Evolutionary conservation across 495 filamentous ascomycete genomes (phyloP).

Genomic region (Rhypophila decipiens): DNA sequence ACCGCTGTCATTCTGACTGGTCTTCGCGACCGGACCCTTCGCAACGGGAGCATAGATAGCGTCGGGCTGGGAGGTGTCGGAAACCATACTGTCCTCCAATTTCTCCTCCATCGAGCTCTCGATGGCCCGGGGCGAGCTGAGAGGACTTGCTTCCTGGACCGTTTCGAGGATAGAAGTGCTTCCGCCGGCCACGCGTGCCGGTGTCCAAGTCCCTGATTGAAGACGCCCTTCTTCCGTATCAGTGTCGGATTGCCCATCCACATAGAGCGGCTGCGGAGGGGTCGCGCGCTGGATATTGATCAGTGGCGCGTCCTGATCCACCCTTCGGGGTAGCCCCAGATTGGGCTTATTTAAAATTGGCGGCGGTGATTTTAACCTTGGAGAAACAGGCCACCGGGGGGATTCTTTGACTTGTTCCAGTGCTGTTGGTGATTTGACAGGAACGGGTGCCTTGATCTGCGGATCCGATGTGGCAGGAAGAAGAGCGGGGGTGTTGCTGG

Average conservation of each 20-base stretch:
- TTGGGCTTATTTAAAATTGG: constrained; percentile 43
- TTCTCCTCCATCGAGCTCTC: constrained; percentile 42
- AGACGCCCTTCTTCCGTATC: constrained; percentile 49
- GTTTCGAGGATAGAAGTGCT: constrained; percentile 74
- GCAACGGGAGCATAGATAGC: constrained; percentile 23
- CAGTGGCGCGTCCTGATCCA: constrained; percentile 40
- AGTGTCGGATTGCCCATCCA: constrained; percentile 35
- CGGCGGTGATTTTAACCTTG: constrained; percentile 62
- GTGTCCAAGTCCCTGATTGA: constrained; percentile 54
- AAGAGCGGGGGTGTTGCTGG: constrained; percentile 53
- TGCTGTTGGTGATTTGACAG: constrained; percentile 52
- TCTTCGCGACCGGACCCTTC: constrained; percentile 28
- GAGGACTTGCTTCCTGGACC: constrained; percentile 83
- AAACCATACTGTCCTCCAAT: constrained; percentile 42
- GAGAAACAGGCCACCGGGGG: constrained; percentile 62
- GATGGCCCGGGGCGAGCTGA: constrained; percentile 59
- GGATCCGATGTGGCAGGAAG: constrained; percentile 51
- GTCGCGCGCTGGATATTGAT: constrained; percentile 51
- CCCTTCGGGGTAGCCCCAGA: constrained; percentile 35
- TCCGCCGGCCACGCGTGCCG: constrained; percentile 59
- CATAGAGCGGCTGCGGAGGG: constrained; percentile 33
- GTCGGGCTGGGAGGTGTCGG: constrained; percentile 33
- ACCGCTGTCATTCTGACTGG: constrained; percentile 50
- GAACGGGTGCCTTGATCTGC: constrained; percentile 52
- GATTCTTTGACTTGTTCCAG: constrained; percentile 49